Evolutionary conservation across 345 rosid species (phyloP).

Genomic region (Microcos paniculata): DNA sequence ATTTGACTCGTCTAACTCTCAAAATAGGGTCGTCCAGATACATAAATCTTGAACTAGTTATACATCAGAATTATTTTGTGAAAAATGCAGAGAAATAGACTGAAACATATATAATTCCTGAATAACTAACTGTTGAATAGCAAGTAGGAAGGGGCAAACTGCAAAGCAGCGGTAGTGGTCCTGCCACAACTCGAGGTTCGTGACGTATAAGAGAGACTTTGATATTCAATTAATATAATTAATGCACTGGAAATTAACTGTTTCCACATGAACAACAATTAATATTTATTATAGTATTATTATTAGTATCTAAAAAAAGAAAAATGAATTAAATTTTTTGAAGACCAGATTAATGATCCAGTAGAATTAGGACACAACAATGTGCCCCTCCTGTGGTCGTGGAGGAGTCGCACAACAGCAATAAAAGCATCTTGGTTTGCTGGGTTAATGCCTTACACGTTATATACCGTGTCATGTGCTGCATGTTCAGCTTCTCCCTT

Average conservation of each 20-base stretch:
- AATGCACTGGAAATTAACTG: not conserved
- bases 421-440: not conserved
- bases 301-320: not conserved
- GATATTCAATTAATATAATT: no score
- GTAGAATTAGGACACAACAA: conserved; percentile 5
- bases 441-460: not conserved
- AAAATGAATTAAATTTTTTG: not conserved
- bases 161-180: not conserved
- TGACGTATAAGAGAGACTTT: not conserved
- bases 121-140: not conserved
- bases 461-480: not conserved
- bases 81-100: not conserved
- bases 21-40: no score
- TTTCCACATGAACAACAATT: not conserved
- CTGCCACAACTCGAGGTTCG: not conserved
- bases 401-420: not conserved
- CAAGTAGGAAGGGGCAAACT: not conserved
- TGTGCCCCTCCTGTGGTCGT: not conserved
- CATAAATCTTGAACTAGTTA: no score
- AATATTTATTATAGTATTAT: not conserved
- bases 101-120: not conserved
- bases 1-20: no score
- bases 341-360: not conserved
- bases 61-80: no score
- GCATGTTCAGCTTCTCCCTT: not conserved